A percentile compares a stretch with the other conserved stretches of the same genome.
Conservation (phyloP, 192 early-diverging fungal genomes). For the Coemansia sp. region DNA sequence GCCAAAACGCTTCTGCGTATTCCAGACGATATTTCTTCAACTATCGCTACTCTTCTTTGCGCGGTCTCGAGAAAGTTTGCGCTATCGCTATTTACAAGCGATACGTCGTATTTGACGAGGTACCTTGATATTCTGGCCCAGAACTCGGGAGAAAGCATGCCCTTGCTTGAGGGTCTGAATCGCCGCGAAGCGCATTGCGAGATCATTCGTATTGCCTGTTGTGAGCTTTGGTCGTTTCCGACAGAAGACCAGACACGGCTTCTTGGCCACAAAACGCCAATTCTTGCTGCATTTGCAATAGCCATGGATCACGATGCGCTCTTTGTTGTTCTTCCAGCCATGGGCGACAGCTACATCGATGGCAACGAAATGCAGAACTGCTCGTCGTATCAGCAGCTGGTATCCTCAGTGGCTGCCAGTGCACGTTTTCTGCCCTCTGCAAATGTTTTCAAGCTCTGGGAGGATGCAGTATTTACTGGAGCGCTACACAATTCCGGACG, state of each 20-base stretch:
- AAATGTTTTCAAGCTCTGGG: constrained; percentile 21
- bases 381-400: constrained; percentile 22
- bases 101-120: neutral
- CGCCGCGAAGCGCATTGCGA: constrained; percentile 21
- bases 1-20: neutral
- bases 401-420: constrained; percentile 14
- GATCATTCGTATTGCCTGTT: constrained; percentile 16
- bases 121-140: constrained; percentile 18
- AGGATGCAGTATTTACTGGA: constrained; percentile 10
- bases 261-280: constrained; percentile 3
- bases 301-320: constrained; percentile 27
- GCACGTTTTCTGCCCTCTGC: constrained; percentile 16
- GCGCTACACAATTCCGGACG: constrained; percentile 7
- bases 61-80: constrained; percentile 21
- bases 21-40: constrained; percentile 4
- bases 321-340: constrained; percentile 14
- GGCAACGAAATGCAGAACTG: neutral
- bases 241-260: constrained; percentile 26
- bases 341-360: neutral
- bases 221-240: constrained; percentile 21
- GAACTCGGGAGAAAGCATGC: neutral
- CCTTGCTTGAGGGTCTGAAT: constrained; percentile 19
- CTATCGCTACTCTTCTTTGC: constrained; percentile 10
- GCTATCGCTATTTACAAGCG: constrained; percentile 15
- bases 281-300: constrained; percentile 25